These are phyloP conservation scores for Sideroxylon spinosum DNA, from an alignment of 179 eudicot genomes.

Conservation along the genomic window DNA sequence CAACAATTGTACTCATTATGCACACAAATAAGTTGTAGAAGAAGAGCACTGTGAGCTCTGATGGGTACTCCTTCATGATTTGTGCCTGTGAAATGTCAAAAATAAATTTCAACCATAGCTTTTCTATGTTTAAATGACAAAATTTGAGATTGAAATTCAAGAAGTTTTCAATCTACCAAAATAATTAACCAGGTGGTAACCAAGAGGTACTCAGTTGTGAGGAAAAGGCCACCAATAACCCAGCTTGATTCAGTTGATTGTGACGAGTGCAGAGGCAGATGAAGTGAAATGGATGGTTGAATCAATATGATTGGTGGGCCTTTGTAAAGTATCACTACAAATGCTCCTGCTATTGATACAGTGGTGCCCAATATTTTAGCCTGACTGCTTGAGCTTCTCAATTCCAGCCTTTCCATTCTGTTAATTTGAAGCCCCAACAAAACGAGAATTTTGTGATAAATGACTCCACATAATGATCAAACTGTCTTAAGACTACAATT, in stretches of 20 bases:
- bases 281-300: slow-evolving; percentile 13
- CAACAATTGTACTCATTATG: slow-evolving; percentile 39
- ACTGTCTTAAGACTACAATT: not conserved
- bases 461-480: not conserved
- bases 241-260: slow-evolving; percentile 29
- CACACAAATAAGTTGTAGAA: slow-evolving; percentile 52
- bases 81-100: slow-evolving; percentile 28
- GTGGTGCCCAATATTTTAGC: slow-evolving; percentile 49
- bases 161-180: slow-evolving; percentile 26
- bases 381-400: slow-evolving; percentile 37
- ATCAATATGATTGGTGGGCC: slow-evolving; percentile 28
- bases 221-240: slow-evolving; percentile 44
- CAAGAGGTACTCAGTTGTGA: slow-evolving; percentile 34
- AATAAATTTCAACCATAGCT: not conserved
- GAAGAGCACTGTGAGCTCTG: slow-evolving; percentile 51
- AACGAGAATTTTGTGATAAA: not conserved
- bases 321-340: slow-evolving; percentile 45
- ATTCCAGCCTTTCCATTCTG: slow-evolving; percentile 45
- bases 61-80: slow-evolving; percentile 59
- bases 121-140: not conserved
- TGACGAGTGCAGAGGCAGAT: slow-evolving; percentile 10
- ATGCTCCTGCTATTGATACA: slow-evolving; percentile 53
- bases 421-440: not conserved
- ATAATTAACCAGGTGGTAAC: slow-evolving; percentile 44
- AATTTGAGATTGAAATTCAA: not conserved